Percentiles rank a stretch among this genome's conserved stretches.
Conservation (phyloP, 306 rosid species). For the Alnus glutinosa region DNA sequence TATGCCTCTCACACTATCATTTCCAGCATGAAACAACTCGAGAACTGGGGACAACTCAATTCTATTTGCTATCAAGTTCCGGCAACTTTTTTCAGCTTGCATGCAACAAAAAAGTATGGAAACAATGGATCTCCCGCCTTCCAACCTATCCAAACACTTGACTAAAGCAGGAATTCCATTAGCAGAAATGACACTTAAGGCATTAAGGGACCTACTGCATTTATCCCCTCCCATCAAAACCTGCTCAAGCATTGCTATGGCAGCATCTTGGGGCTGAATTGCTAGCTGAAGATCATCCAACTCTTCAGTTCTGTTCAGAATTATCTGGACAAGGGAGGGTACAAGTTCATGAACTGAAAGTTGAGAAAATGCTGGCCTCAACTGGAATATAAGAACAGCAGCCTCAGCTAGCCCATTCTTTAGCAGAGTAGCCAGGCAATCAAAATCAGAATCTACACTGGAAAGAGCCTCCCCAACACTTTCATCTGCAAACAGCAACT, state of each 20-base stretch:
- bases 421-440: slow-evolving; percentile 73
- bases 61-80: slow-evolving; percentile 62
- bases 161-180: slow-evolving; percentile 73
- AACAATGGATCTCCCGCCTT: slow-evolving; percentile 67
- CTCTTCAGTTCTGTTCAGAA: slow-evolving; percentile 54
- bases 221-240: slow-evolving; percentile 80
- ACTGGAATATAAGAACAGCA: slow-evolving; percentile 74
- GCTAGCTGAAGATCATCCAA: slow-evolving; percentile 58
- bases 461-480: slow-evolving; percentile 69
- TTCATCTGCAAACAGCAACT: slow-evolving; percentile 62
- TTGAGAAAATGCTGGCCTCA: slow-evolving; percentile 67
- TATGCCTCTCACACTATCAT: slow-evolving; percentile 62
- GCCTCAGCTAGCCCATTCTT: slow-evolving; percentile 82
- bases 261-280: slow-evolving; percentile 75
- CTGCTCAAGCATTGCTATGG: slow-evolving; percentile 72
- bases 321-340: slow-evolving; percentile 61
- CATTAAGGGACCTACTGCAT: slow-evolving; percentile 63
- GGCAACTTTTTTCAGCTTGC: slow-evolving; percentile 74
- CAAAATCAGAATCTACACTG: slow-evolving; percentile 84
- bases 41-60: slow-evolving; percentile 66
- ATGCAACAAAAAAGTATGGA: slow-evolving; percentile 80
- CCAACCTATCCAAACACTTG: slow-evolving; percentile 53
- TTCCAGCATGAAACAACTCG: slow-evolving; percentile 78
- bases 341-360: slow-evolving; percentile 69
- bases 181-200: slow-evolving; percentile 61